Percentiles rank a stretch among this genome's conserved stretches.
Evolutionary conservation across 2,329 filamentous ascomycete species (phyloP).

Genomic region (Fusarium nodosum): DNA sequence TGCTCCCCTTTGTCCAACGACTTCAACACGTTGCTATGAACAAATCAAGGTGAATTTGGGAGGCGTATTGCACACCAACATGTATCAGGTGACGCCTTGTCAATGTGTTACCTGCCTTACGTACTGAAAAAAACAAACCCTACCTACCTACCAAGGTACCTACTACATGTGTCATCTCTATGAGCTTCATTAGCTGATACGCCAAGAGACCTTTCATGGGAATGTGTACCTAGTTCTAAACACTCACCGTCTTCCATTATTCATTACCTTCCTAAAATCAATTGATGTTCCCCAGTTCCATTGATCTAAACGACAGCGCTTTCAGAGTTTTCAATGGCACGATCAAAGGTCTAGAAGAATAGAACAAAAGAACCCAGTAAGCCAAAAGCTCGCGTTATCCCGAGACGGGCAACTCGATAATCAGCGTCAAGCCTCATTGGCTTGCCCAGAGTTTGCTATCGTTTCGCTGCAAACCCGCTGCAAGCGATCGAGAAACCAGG

Average conservation of each 20-base stretch:
- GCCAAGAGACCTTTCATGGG: constrained; percentile 2
- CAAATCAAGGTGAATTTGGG: constrained; percentile 8
- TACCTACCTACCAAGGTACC: neutral
- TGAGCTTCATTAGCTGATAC: constrained; percentile 11
- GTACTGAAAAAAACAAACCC: constrained; percentile 26
- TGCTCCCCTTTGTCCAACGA: constrained; percentile 9
- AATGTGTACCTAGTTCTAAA: neutral
- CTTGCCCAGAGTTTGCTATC: constrained; percentile 26
- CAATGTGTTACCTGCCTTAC: constrained; percentile 39
- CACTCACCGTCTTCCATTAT: constrained; percentile 1
- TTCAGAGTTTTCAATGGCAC: constrained; percentile 33
- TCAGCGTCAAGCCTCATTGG: constrained; percentile 27
- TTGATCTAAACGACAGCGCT: neutral
- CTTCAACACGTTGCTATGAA: constrained; percentile 6
- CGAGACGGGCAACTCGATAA: constrained; percentile 44
- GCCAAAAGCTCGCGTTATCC: constrained; percentile 32
- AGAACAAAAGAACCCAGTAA: constrained; percentile 32
- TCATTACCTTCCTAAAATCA: constrained; percentile 19
- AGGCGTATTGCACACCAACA: constrained; percentile 28
- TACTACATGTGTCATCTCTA: neutral
- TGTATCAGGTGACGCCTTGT: constrained; percentile 39
- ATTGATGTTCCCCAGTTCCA: neutral
- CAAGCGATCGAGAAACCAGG: constrained; percentile 39
- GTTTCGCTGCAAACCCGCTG: constrained; percentile 35
- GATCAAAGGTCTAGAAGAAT: constrained; percentile 20